phyloP scores from a whole-genome alignment of 768 basidiomycete genomes.

The Polyporus arcularius region DNA sequence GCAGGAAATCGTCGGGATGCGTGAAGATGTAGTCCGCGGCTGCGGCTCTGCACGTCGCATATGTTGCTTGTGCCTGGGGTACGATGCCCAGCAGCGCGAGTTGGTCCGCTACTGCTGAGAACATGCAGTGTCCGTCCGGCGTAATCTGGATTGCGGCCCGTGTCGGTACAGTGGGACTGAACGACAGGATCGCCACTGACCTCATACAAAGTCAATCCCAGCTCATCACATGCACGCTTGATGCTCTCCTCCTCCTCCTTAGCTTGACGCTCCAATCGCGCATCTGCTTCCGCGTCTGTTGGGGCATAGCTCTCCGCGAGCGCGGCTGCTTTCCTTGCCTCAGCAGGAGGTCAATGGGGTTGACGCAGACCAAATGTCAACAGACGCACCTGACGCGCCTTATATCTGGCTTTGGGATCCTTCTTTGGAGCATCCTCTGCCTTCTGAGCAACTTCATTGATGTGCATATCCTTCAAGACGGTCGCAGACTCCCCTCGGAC shows the following conservation, averaged over 20 bases:
- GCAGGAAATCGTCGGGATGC: slow-evolving; percentile 89
- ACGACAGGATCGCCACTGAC: slow-evolving; percentile 35
- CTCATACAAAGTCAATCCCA: slow-evolving; percentile 67
- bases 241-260: slow-evolving; percentile 70
- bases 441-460: slow-evolving; percentile 31
- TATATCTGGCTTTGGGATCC: slow-evolving; percentile 61
- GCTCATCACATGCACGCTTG: slow-evolving; percentile 59
- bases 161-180: not conserved
- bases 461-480: slow-evolving; percentile 50
- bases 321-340: slow-evolving; percentile 76
- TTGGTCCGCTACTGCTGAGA: slow-evolving; percentile 92
- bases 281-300: slow-evolving; percentile 60
- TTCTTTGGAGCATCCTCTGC: slow-evolving; percentile 41
- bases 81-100: slow-evolving; percentile 72
- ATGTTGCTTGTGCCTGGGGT: slow-evolving; percentile 57
- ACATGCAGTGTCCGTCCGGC: slow-evolving; percentile 96
- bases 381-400: slow-evolving; percentile 64
- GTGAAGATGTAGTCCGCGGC: slow-evolving; percentile 81
- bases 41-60: slow-evolving; percentile 58
- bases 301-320: slow-evolving; percentile 54
- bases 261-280: slow-evolving; percentile 61
- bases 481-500: slow-evolving; percentile 51
- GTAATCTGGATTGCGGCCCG: slow-evolving; percentile 57
- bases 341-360: too few relatives aligned
- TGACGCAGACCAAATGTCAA: too few relatives aligned